These are phyloP conservation scores for Flaveria trinervia DNA, from an alignment of 129 eudicot species.

Conservation along the genomic window DNA sequence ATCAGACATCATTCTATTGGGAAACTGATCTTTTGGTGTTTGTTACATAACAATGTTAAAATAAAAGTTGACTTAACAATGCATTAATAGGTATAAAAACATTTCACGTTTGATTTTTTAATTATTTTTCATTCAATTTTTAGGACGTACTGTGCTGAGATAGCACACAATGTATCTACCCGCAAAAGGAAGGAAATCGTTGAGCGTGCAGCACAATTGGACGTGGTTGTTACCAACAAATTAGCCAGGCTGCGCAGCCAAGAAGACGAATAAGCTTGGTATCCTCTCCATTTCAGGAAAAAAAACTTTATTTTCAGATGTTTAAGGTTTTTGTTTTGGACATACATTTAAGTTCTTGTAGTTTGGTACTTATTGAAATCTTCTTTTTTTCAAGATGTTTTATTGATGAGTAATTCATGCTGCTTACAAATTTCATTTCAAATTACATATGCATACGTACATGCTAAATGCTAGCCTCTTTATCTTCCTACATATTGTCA, in stretches of 20 bases:
- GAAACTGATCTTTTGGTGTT: too few species aligned
- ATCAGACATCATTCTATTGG: neutral
- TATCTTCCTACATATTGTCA: slow-evolving; percentile 7
- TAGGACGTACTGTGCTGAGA: slow-evolving; percentile 87
- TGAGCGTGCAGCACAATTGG: slow-evolving; percentile 92
- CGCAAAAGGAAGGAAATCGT: slow-evolving; percentile 81
- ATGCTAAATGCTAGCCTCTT: slow-evolving; percentile 19
- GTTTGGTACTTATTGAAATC: slow-evolving; percentile 6
- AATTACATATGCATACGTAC: slow-evolving; percentile 21
- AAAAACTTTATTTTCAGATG: neutral
- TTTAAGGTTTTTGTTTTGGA: slow-evolving; percentile 11
- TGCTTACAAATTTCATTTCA: slow-evolving; percentile 3
- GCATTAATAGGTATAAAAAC: neutral
- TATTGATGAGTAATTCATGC: slow-evolving; percentile 19
- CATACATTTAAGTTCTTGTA: slow-evolving; percentile 7
- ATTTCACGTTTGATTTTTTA: neutral
- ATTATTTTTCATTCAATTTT: neutral
- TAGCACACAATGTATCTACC: slow-evolving; percentile 75
- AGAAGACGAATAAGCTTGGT: slow-evolving; percentile 60
- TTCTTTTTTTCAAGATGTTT: slow-evolving; percentile 4
- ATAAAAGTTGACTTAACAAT: neutral
- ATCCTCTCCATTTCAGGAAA: neutral
- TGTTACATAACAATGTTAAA: neutral
- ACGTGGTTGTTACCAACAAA: slow-evolving; percentile 79
- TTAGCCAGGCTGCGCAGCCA: slow-evolving; percentile 85